Base-by-base conservation (phyloP, 1,284 basidiomycete genomes). In the Uromyces viciae-fabae region DNA sequence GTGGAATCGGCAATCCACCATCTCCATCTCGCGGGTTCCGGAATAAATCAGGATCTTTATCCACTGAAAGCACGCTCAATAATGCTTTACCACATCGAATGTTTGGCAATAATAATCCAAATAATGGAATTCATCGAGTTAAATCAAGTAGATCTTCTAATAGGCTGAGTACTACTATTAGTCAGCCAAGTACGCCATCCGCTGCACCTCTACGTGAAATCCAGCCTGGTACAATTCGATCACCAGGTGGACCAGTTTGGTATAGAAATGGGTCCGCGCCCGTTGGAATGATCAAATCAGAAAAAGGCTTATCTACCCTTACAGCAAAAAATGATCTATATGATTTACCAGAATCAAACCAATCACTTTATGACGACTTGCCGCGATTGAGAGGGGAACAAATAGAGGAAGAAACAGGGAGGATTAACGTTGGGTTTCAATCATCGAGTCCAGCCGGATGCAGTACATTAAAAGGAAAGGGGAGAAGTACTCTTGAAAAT, bases 201-300 rank as follows among this genome's bases (percentile, higher is more conserved):
- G 38, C 31, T 1, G n/a, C 75, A 22, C n/a, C n/a, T n/a, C 56
- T 75, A 25, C 73, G 73, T 56, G 62, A 66, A 28, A 68, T 69
- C 49, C 75, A 56, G n/a, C 62, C 62, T 64, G 43, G 49, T 7
- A 40, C 77, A 9, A 71, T 54, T 9, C 64, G 66, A 2, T 79
- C 77, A 11, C 77, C 77, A 2, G 77, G 77, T 4, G 77, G 77
- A 33, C 77, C 77, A 28, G 77, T 79, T 31, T 79, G 77, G 77
- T 79, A 72, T 36, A 49, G 66, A 31, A 69, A 79, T 38, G 36
- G 46, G 22, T 36, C 36, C 31, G 64, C 33, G 25, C 31, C n/a
- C 7, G 25, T n/a, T 9, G 64, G 49, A 36, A 28, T 46, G 22
- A 54, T 54, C 43, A 66, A 19, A 33, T 62, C 52, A n/a, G 75